These are phyloP conservation scores for Eremochloa ophiuroides DNA, from an alignment of 176 grass and related monocot genomes.

Conservation along the genomic window DNA sequence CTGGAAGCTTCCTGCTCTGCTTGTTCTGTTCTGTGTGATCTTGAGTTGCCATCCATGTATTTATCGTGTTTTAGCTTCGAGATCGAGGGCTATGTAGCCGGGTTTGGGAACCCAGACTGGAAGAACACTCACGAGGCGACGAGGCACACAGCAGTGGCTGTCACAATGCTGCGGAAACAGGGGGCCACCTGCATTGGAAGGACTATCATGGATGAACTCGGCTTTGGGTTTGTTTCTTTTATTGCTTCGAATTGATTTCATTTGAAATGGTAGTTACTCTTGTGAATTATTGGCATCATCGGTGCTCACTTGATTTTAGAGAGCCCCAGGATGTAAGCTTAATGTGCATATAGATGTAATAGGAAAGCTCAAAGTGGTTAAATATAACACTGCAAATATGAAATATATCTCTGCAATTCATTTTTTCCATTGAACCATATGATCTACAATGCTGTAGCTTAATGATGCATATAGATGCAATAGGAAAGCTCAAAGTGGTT, in stretches of 20 bases:
- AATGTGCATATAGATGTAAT: too few relatives aligned
- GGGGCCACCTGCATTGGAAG: conserved; percentile 70
- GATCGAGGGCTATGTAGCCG: conserved; percentile 74
- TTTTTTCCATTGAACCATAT: neutral
- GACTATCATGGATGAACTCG: conserved; percentile 91
- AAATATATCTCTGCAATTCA: too few relatives aligned
- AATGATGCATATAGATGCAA: too few relatives aligned
- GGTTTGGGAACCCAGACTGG: conserved; percentile 96
- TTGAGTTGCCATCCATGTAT: neutral
- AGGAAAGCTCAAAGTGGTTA: too few relatives aligned
- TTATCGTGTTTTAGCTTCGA: conserved; percentile 60
- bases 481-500: too few relatives aligned
- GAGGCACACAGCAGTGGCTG: conserved; percentile 48
- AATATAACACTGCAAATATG: too few relatives aligned
- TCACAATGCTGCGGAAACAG: conserved; percentile 65
- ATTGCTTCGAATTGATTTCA: conserved; percentile 4
- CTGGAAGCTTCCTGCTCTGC: neutral
- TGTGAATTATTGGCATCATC: neutral
- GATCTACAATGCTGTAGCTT: neutral
- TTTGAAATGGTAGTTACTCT: neutral
- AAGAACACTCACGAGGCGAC: conserved; percentile 66
- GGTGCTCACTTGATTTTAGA: neutral
- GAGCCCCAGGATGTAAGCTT: neutral
- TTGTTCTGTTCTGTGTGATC: neutral
- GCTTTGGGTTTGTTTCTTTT: conserved; percentile 61